Conservation (phyloP, 2,329 filamentous ascomycete genomes). For the Claviceps paspali region DNA sequence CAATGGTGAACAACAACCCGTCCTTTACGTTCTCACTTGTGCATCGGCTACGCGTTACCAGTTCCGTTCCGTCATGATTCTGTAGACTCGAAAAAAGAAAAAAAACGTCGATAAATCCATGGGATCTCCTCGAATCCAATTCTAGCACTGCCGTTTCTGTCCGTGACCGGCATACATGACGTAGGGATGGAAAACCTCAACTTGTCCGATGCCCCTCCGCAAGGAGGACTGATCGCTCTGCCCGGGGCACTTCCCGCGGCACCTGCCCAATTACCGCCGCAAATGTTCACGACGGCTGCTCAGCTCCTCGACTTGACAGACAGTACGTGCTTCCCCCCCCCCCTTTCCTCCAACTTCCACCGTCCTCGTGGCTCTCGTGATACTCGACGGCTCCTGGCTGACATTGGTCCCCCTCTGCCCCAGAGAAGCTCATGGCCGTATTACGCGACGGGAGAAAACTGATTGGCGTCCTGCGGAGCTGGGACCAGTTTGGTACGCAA, state of each 20-base stretch:
- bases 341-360: neutral
- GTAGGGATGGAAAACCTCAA: slow-evolving; percentile 37
- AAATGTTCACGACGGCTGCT: slow-evolving; percentile 97
- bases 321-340: slow-evolving; percentile 44
- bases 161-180: slow-evolving; percentile 9
- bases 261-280: slow-evolving; percentile 58
- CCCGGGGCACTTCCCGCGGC: slow-evolving; percentile 22
- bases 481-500: slow-evolving; percentile 81
- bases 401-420: slow-evolving; percentile 8
- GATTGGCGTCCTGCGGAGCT: slow-evolving; percentile 81
- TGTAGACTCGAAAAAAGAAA: neutral
- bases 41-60: neutral
- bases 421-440: slow-evolving; percentile 89
- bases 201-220: slow-evolving; percentile 32
- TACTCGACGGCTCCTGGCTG: slow-evolving; percentile 7
- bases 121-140: neutral
- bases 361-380: neutral
- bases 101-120: neutral
- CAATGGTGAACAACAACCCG: too few species aligned
- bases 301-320: slow-evolving; percentile 93
- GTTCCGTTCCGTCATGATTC: neutral
- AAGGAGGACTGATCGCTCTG: slow-evolving; percentile 18
- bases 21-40: too few species aligned
- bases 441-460: slow-evolving; percentile 89
- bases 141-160: slow-evolving; percentile 4